Percentiles rank a stretch among this genome's conserved stretches.
Evolutionary conservation across 371 early-diverging fungal genomes (phyloP).

Genomic region (Saksenaea oblongispora): DNA sequence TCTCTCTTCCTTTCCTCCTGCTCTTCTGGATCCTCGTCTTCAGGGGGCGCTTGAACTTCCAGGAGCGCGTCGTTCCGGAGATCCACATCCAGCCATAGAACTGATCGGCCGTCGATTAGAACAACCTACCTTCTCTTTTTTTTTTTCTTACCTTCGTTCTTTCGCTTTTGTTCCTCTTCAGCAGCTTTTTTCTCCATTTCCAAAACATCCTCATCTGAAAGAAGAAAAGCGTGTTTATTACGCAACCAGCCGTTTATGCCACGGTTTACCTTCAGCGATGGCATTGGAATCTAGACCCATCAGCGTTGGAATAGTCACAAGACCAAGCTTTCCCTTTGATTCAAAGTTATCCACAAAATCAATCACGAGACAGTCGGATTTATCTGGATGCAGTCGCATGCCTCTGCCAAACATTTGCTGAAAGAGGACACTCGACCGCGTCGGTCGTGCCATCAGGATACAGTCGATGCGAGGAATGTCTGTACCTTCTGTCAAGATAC

Average conservation of each 20-base stretch:
- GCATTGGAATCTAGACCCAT: slow-evolving; percentile 63
- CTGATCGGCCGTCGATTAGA: no score
- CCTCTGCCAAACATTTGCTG: slow-evolving; percentile 97
- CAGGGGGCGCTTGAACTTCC: neutral
- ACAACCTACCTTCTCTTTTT: slow-evolving; percentile 10
- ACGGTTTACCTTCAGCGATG: slow-evolving; percentile 31
- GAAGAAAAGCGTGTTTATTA: neutral
- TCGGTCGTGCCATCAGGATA: slow-evolving; percentile 88
- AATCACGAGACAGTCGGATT: slow-evolving; percentile 80
- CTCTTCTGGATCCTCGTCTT: neutral
- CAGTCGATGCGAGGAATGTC: slow-evolving; percentile 92
- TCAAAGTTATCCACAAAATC: slow-evolving; percentile 81
- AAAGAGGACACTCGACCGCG: slow-evolving; percentile 76
- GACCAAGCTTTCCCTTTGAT: slow-evolving; percentile 30
- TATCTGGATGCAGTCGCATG: slow-evolving; percentile 67
- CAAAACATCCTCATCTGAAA: slow-evolving; percentile 21
- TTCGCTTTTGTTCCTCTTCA: neutral
- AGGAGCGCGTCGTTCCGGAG: slow-evolving; percentile 4
- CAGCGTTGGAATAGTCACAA: slow-evolving; percentile 68
- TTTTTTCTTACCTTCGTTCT: slow-evolving; percentile 3
- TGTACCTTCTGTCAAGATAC: slow-evolving; percentile 83
- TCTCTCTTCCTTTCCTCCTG: neutral
- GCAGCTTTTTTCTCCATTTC: slow-evolving; percentile 13
- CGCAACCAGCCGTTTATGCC: no score
- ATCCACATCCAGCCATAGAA: neutral